phyloP scores from a whole-genome alignment of 2,329 filamentous ascomycete species.

The Purpureocillium lavendulum region DNA sequence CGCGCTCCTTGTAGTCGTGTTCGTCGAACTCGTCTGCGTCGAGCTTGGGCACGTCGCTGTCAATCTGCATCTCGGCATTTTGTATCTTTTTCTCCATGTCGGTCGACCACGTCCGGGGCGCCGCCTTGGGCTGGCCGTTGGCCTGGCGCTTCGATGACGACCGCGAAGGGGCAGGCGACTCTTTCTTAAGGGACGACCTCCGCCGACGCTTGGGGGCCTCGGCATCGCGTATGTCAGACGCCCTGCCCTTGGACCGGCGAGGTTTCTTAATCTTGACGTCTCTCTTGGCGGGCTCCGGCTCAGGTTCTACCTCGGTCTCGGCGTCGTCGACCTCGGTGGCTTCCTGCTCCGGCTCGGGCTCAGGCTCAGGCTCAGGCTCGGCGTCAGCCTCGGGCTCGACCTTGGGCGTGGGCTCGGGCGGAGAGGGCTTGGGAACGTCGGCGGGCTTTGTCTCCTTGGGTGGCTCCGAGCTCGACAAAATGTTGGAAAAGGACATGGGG shows the following conservation, averaged over 20 bases:
- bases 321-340: constrained; percentile 18
- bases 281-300: constrained; percentile 20
- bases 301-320: constrained; percentile 25
- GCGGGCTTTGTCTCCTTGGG: constrained; percentile 40
- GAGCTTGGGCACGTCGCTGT: constrained; percentile 36
- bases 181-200: constrained; percentile 42
- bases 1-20: constrained; percentile 42
- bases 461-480: constrained; percentile 73
- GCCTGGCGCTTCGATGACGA: constrained; percentile 49
- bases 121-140: constrained; percentile 46
- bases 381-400: constrained; percentile 11
- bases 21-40: constrained; percentile 35
- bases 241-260: constrained; percentile 37
- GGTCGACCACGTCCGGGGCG: constrained; percentile 53
- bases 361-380: constrained; percentile 9
- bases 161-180: constrained; percentile 34
- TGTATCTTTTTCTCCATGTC: constrained; percentile 36
- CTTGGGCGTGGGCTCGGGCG: constrained; percentile 9
- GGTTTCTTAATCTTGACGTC: constrained; percentile 20
- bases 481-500: constrained; percentile 94
- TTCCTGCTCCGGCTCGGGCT: constrained; percentile 10
- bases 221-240: constrained; percentile 41
- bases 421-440: constrained; percentile 13
- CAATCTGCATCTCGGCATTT: constrained; percentile 30
- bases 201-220: constrained; percentile 40